Evolutionary conservation across 139 green algal genomes (phyloP).

Genomic region (Trebouxia sp.): DNA sequence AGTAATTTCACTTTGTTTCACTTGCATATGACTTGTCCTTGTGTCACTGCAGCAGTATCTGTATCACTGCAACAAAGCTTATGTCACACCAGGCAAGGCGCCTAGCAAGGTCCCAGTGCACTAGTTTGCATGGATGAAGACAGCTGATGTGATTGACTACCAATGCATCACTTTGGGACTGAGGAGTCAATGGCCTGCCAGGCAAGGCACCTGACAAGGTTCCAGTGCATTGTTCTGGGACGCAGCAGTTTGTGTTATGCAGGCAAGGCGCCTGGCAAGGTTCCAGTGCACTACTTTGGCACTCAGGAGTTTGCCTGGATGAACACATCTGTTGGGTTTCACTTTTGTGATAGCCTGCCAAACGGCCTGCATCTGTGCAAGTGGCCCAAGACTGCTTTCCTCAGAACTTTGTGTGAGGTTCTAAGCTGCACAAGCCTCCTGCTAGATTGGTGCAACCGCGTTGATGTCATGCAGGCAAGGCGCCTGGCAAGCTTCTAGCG

Average conservation of each 20-base stretch:
- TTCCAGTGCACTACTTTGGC: constrained; percentile 45
- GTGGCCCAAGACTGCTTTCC: background rate
- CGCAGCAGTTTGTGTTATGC: constrained; percentile 33
- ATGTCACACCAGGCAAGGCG: background rate
- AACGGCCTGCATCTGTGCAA: background rate
- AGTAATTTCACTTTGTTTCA: no score
- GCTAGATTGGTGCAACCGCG: no score
- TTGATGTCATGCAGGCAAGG: no score
- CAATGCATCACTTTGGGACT: constrained; percentile 1
- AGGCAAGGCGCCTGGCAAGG: background rate
- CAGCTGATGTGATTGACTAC: constrained; percentile 25
- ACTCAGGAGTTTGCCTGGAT: constrained; percentile 36
- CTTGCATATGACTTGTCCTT: no score
- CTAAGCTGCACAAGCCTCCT: no score
- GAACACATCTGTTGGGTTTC: background rate
- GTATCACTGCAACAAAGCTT: no score
- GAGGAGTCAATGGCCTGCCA: background rate
- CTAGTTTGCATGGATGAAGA: constrained; percentile 32
- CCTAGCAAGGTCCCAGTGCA: background rate
- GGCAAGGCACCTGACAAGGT: background rate
- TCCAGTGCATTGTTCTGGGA: constrained; percentile 46
- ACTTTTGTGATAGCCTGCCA: constrained; percentile 32
- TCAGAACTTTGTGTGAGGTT: background rate
- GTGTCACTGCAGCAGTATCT: no score
- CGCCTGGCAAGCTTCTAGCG: no score